A percentile compares a stretch with the other conserved stretches of the same genome.
Conservation (phyloP, 2,329 filamentous ascomycete species). For the Diplodia sapinea region DNA sequence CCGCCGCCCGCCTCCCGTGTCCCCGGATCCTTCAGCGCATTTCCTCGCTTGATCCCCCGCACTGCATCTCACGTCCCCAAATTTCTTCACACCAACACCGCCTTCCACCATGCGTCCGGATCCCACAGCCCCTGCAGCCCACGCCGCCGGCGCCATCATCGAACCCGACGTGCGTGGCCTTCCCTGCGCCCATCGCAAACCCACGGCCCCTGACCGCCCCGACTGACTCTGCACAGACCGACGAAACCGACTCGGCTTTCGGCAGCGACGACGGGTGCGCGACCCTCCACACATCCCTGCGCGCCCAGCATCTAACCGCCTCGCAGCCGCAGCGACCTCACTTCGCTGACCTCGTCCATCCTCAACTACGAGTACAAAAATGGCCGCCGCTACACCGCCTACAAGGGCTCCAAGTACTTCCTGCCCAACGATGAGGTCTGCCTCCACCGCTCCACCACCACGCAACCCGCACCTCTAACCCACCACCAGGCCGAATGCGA, state of each 20-base stretch:
- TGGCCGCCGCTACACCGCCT: conserved; percentile 45
- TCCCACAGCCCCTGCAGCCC: background rate
- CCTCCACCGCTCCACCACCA: background rate
- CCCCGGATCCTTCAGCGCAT: too few species aligned
- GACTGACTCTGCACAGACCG: conserved; percentile 2
- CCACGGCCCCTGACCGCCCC: background rate
- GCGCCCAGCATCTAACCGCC: background rate
- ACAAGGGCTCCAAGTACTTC: conserved; percentile 45
- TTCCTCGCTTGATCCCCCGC: conserved; percentile 3
- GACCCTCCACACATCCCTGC: background rate
- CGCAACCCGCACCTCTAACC: background rate
- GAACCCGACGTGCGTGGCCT: conserved; percentile 13
- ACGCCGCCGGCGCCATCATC: background rate
- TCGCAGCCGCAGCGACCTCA: conserved; percentile 15
- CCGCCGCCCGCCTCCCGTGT: background rate
- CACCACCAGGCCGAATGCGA: conserved; percentile 44
- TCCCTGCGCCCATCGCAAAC: background rate
- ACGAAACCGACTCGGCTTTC: conserved; percentile 21
- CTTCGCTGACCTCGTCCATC: conserved; percentile 23
- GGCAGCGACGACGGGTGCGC: conserved; percentile 8
- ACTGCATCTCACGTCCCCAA: background rate
- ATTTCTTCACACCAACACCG: background rate
- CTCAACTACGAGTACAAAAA: conserved; percentile 27
- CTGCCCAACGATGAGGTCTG: conserved; percentile 44
- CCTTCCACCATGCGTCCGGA: background rate